These are phyloP conservation scores for Cutaneotrichosporon dermatis DNA, from an alignment of 1,284 basidiomycete species.

Conservation along the genomic window DNA sequence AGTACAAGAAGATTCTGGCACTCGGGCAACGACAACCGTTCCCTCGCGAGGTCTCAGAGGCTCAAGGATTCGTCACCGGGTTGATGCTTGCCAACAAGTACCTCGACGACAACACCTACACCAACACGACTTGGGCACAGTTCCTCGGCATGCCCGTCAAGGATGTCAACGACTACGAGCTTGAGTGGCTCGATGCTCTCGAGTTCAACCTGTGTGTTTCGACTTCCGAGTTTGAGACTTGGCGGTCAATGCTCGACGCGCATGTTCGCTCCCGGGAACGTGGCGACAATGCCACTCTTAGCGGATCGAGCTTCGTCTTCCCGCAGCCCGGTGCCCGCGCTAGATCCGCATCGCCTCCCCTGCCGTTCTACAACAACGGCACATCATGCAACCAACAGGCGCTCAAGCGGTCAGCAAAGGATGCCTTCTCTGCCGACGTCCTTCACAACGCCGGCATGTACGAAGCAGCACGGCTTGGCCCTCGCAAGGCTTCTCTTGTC, in stretches of 20 bases:
- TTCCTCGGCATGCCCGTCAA: slow-evolving; percentile 76
- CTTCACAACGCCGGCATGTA: slow-evolving; percentile 20
- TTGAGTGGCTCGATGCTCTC: slow-evolving; percentile 22
- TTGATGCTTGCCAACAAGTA: slow-evolving; percentile 97
- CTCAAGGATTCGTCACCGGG: slow-evolving; percentile 74
- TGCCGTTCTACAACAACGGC: slow-evolving; percentile 9
- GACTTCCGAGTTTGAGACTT: slow-evolving; percentile 18
- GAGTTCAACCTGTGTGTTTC: slow-evolving; percentile 20
- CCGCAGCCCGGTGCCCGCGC: slow-evolving; percentile 11
- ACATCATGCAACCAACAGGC: not conserved
- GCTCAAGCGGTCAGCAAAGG: slow-evolving; percentile 21
- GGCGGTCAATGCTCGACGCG: slow-evolving; percentile 23
- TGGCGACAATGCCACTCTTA: not conserved
- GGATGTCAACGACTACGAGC: slow-evolving; percentile 62
- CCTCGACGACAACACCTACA: slow-evolving; percentile 90
- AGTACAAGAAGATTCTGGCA: slow-evolving; percentile 57
- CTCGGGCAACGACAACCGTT: slow-evolving; percentile 54
- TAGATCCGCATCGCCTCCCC: slow-evolving; percentile 21
- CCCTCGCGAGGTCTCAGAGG: slow-evolving; percentile 51
- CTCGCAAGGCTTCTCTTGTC: slow-evolving; percentile 18
- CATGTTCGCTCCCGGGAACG: slow-evolving; percentile 18
- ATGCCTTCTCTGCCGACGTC: slow-evolving; percentile 17
- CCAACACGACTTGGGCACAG: slow-evolving; percentile 94
- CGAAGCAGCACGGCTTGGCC: slow-evolving; percentile 17
- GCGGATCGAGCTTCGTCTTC: slow-evolving; percentile 2